phyloP scores from a whole-genome alignment of 305 asterid species.

The Solanum hybrid region DNA sequence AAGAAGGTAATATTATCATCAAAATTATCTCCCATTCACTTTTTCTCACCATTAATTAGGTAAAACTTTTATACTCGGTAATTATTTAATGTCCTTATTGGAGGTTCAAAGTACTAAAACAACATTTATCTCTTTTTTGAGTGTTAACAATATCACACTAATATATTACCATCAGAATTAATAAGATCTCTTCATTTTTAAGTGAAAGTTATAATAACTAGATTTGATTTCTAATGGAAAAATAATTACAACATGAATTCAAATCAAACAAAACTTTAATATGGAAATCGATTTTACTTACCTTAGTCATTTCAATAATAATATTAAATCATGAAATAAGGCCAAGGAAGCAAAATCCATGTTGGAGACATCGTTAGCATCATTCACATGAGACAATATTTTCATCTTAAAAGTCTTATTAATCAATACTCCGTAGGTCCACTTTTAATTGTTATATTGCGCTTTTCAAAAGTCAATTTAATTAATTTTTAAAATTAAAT shows the following conservation, averaged over 20 bases:
- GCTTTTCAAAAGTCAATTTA: fast-evolving
- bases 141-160: not conserved
- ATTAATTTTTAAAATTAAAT: too few relatives aligned
- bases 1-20: not conserved
- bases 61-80: not conserved
- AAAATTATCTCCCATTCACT: not conserved
- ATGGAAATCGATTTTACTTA: not conserved
- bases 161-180: not conserved
- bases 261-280: not conserved
- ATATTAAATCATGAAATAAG: not conserved
- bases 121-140: not conserved
- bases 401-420: not conserved
- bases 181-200: not conserved
- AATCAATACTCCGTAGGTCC: not conserved
- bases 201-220: not conserved
- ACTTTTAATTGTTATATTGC: too few relatives aligned
- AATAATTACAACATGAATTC: too few relatives aligned
- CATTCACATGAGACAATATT: not conserved
- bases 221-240: not conserved
- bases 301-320: not conserved
- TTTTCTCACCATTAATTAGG: not conserved
- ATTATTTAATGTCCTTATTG: not conserved
- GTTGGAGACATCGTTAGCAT: not conserved
- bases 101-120: not conserved
- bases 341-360: not conserved